Evolutionary conservation across 148 eudicot species (phyloP).

Genomic region (Rhododendron simsii): DNA sequence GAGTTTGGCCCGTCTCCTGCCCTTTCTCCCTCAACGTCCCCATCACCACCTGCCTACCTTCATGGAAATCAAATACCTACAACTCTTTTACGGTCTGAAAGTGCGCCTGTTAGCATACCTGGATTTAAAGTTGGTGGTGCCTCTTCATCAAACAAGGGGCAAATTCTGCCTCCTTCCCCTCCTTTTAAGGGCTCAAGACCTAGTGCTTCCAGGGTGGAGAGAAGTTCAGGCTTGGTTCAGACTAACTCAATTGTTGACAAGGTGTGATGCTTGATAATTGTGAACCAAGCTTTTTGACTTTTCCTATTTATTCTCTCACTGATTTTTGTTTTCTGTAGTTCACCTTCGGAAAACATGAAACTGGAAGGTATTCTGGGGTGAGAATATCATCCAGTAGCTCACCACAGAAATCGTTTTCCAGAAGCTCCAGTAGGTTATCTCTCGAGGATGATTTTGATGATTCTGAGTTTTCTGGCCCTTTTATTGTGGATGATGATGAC

Average conservation of each 20-base stretch:
- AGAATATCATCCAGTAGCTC: slow-evolving; percentile 56
- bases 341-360: slow-evolving; percentile 55
- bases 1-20: slow-evolving; percentile 70
- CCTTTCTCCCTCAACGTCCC: slow-evolving; percentile 63
- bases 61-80: slow-evolving; percentile 32
- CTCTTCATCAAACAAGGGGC: slow-evolving; percentile 28
- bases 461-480: slow-evolving; percentile 75
- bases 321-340: slow-evolving; percentile 34
- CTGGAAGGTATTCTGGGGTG: slow-evolving; percentile 41
- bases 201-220: slow-evolving; percentile 40
- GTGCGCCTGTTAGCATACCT: slow-evolving; percentile 77
- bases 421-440: slow-evolving; percentile 76
- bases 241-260: slow-evolving; percentile 44
- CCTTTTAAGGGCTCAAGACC: slow-evolving; percentile 50
- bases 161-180: slow-evolving; percentile 53
- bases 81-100: slow-evolving; percentile 63
- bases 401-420: slow-evolving; percentile 57
- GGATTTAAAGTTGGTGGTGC: slow-evolving; percentile 33
- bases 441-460: slow-evolving; percentile 74
- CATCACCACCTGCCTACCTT: slow-evolving; percentile 63
- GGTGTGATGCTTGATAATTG: slow-evolving; percentile 32
- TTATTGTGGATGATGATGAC: slow-evolving; percentile 71
- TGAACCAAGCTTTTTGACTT: background rate
- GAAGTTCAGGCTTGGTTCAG: slow-evolving; percentile 37
- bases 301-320: background rate